Base-by-base conservation (phyloP, 805 yeast species). In the Barnettozyma siamensis region DNA sequence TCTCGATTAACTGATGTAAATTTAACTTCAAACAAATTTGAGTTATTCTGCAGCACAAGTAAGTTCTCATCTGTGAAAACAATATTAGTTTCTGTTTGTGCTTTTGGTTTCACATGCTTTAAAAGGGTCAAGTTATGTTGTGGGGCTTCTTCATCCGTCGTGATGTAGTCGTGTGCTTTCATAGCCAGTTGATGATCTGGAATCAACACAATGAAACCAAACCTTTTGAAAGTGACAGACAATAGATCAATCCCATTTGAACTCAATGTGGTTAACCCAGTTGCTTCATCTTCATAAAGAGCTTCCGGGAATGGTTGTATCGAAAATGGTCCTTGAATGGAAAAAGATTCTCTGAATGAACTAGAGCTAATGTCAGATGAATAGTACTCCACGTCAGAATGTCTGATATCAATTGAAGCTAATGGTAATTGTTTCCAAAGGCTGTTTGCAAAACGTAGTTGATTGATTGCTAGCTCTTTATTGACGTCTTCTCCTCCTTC, bases 231-330 rank as follows among this genome's bases (percentile, higher is more conserved):
- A 6, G 55, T 36, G 18, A 60, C 32, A 21, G 46, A 43, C 15
- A 64, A 35, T 1, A 64, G 29, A 31, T 61, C 66, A 7, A 51
- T 46, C 1, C 46, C 40, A 7, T 56, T 61, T 28, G 64, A 54
- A 3, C 53, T 49, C 35, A 56, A 11, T 5, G 59, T 42, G 1
- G 51, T 33, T 8, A 76, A 51, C 26, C 64, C 66, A 6, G 57
- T 44, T 1, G 75, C 74, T 8, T 65, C 64, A 27, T 65, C 71
- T 3, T 63, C 65, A 53, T 82, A 80, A 3, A 81, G 56, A 10
- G 53, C 58, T 3, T 67, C 71, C 1, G 85, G 83, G 47, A 67
- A 81, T 3, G 85, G 83, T 24, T 61, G 54, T 12, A 78, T 61
- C 1, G 64, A 50, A 40, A 76, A 64, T 2, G 87, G 83, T 2